Conservation (phyloP, 2,329 filamentous ascomycete species). For the Apiospora hydei region DNA sequence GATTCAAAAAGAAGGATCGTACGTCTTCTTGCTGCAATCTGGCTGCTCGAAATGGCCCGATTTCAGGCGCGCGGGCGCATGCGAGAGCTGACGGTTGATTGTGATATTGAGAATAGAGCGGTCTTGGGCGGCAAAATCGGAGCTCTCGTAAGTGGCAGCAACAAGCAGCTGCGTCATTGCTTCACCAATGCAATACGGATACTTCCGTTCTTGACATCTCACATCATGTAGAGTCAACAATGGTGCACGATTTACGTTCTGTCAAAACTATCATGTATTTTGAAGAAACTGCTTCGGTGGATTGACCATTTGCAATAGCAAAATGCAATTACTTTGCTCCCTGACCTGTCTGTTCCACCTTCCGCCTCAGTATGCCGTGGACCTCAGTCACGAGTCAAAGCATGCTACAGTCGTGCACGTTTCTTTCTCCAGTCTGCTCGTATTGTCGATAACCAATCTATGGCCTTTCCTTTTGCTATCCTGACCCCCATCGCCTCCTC, state of each 20-base stretch:
- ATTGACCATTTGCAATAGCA: neutral
- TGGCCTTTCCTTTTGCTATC: neutral
- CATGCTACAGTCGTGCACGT: too few relatives aligned
- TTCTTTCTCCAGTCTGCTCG: too few relatives aligned
- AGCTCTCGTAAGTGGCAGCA: neutral
- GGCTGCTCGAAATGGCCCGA: conserved; percentile 4
- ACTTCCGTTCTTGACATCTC: neutral
- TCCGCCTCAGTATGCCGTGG: neutral
- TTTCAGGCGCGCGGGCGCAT: conserved; percentile 7
- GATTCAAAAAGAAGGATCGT: neutral
- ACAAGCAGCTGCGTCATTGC: conserved; percentile 14
- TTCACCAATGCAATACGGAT: neutral
- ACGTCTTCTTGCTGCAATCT: conserved; percentile 12
- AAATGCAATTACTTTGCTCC: neutral
- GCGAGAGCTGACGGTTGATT: conserved; percentile 4
- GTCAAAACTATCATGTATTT: neutral
- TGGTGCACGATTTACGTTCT: neutral
- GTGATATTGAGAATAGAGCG: conserved; percentile 3
- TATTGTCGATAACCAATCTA: too few relatives aligned
- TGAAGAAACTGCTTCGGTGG: neutral
- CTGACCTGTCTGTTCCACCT: neutral
- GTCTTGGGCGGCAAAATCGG: conserved; percentile 17
- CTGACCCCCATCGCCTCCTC: neutral
- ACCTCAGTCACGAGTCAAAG: too few relatives aligned
- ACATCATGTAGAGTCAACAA: neutral